A percentile compares a stretch with the other conserved stretches of the same genome.
Evolutionary conservation across 768 basidiomycete species (phyloP).

Genomic region (Boletus speciosus): DNA sequence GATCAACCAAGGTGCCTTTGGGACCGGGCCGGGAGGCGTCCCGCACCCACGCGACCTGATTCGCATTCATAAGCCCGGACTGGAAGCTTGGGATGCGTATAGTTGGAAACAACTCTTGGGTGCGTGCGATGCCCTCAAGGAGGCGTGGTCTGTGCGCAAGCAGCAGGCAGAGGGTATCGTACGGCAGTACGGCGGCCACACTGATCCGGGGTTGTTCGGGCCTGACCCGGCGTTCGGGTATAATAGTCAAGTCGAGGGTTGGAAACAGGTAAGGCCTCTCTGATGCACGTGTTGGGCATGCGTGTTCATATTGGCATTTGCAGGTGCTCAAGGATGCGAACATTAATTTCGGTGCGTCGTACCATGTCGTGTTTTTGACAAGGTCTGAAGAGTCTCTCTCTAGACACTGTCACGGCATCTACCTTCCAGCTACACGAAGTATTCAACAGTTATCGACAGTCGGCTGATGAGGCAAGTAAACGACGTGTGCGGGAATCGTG

Average conservation of each 20-base stretch:
- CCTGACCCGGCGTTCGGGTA: conserved; percentile 39
- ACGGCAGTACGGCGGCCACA: conserved; percentile 42
- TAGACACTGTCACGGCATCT: conserved; percentile 57
- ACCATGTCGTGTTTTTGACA: not conserved
- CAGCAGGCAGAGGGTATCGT: conserved; percentile 48
- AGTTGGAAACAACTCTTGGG: conserved; percentile 69
- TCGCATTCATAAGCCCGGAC: conserved; percentile 57
- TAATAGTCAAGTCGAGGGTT: conserved; percentile 49
- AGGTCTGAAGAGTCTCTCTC: not conserved
- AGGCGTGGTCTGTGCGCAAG: conserved; percentile 61
- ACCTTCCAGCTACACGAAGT: conserved; percentile 78
- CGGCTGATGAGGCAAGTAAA: conserved; percentile 67
- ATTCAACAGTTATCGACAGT: conserved; percentile 67
- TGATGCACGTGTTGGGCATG: not conserved
- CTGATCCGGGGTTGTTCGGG: conserved; percentile 31
- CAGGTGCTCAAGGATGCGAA: conserved; percentile 59
- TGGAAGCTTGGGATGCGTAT: conserved; percentile 69
- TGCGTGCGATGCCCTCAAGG: conserved; percentile 61
- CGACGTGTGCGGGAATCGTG: conserved; percentile 72
- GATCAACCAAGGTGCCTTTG: not conserved
- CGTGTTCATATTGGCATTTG: not conserved
- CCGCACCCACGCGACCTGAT: conserved; percentile 69
- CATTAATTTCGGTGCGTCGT: conserved; percentile 44
- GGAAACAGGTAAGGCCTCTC: conserved; percentile 51
- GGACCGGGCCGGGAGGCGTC: conserved; percentile 29